Percentiles rank a stretch among this genome's conserved stretches.
Conservation (phyloP, 139 green algal genomes). For the Astrephomene gubernaculifera region DNA sequence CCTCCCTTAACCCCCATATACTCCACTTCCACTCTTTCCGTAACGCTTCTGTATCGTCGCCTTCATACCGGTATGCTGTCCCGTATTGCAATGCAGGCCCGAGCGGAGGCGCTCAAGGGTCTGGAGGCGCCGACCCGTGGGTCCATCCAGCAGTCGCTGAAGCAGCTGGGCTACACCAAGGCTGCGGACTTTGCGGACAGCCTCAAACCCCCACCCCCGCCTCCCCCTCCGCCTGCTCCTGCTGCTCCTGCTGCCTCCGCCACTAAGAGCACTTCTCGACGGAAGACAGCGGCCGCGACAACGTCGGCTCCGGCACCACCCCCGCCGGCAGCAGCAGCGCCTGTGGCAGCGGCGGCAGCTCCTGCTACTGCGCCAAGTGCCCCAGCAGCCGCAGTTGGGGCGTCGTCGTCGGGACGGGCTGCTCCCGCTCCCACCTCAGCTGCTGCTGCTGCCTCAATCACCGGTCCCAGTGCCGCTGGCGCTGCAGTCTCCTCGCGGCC, state of each 20-base stretch:
- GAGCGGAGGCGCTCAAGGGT: background rate
- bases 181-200: slow-evolving; percentile 6
- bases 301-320: no score
- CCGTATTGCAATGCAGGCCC: background rate
- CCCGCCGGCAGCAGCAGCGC: background rate
- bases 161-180: background rate
- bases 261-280: no score
- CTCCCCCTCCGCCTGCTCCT: background rate
- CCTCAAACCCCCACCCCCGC: slow-evolving; percentile 11
- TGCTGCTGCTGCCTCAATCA: background rate
- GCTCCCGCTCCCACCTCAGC: background rate
- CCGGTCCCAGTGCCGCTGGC: background rate
- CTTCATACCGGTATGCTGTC: no score
- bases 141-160: background rate
- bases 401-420: no score
- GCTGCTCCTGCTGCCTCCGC: background rate
- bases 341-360: background rate
- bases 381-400: background rate
- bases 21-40: no score
- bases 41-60: no score
- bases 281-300: background rate
- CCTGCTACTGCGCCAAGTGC: no score
- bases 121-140: background rate
- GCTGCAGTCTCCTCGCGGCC: background rate
- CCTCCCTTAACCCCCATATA: no score